phyloP scores from a whole-genome alignment of 179 eudicot genomes.

The Heliamphora pulchella region DNA sequence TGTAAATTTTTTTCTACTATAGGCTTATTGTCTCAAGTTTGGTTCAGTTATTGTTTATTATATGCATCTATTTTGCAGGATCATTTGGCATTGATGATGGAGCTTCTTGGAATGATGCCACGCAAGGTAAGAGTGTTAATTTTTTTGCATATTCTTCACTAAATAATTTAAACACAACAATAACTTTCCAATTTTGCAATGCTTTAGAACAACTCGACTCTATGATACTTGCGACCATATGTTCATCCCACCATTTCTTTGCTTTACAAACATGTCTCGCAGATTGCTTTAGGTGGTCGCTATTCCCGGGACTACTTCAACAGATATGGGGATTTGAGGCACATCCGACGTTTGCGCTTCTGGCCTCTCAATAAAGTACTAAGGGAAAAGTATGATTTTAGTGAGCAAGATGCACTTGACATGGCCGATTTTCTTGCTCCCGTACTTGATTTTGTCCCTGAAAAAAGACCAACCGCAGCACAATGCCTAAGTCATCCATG shows the following conservation, averaged over 20 bases:
- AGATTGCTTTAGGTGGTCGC: constrained; percentile 72
- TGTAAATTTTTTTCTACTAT: background rate
- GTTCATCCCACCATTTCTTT: background rate
- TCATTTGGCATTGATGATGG: constrained; percentile 84
- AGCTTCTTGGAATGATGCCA: constrained; percentile 79
- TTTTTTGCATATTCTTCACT: too few species aligned
- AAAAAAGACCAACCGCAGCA: constrained; percentile 75
- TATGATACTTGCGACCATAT: constrained; percentile 1
- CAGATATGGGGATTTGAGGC: constrained; percentile 63
- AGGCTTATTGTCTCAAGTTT: background rate
- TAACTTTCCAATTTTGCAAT: background rate
- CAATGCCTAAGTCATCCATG: constrained; percentile 76
- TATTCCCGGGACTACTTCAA: constrained; percentile 66
- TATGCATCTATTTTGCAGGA: constrained; percentile 35
- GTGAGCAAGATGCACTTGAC: constrained; percentile 63
- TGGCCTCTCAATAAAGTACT: constrained; percentile 74
- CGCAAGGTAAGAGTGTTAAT: constrained; percentile 50
- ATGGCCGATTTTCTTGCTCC: constrained; percentile 62
- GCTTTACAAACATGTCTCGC: constrained; percentile 20
- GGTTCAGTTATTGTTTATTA: background rate
- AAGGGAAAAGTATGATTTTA: constrained; percentile 58
- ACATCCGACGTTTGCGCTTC: constrained; percentile 57
- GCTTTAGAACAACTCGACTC: background rate
- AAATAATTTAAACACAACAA: background rate
- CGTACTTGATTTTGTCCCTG: constrained; percentile 66